Evolutionary conservation across 805 yeast genomes (phyloP), one percentile per base, ranked within the genome.

Genomic region (Hanseniaspora meyeri): DNA sequence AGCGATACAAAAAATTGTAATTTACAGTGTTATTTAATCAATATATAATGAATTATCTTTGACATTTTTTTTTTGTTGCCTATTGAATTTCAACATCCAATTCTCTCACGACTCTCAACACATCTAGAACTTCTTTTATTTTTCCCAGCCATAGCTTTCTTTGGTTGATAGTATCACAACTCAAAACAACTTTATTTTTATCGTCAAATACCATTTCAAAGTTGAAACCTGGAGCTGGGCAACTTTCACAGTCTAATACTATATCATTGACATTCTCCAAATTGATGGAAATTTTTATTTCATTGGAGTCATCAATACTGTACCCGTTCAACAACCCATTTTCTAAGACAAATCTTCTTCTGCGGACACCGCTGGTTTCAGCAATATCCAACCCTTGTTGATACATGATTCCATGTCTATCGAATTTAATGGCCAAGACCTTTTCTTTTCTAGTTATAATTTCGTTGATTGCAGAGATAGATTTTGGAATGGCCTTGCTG

Each of bases 401-500:
- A 10, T 53, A 53, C 51, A 53, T 29, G 11, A 53, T 14, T 29
- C 57, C 57, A 32, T 46, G 20, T 6, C 12, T 19, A 8, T 24
- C 19, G 32, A n/a, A 39, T n/a, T 19, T 46, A 7, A 24, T 32
- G 1, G 11, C 19, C 4, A 38, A 10, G 8, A 39, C 43, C 9
- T 11, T 31, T 14, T 53, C 42, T 16, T 46, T 53, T 39, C 48
- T 45, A 7, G 39, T 27, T 3, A 53, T 38, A 4, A 53, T 53
- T 4, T n/a, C 31, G 19, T 46, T 31, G 11, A 53, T 53, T 8
- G 49, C 49, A 5, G 51, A 46, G 2, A 49, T 51, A 11, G 51
- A 49, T 29, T 49, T 60, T 40, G 62, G 62, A 58, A 61, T 19
- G 20, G 29, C 12, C 11, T 49, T 37, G 20, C 48, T 24, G 42